Evolutionary conservation across 164 flowering plant species (phyloP).

Genomic region (Paratinospora sagittata): DNA sequence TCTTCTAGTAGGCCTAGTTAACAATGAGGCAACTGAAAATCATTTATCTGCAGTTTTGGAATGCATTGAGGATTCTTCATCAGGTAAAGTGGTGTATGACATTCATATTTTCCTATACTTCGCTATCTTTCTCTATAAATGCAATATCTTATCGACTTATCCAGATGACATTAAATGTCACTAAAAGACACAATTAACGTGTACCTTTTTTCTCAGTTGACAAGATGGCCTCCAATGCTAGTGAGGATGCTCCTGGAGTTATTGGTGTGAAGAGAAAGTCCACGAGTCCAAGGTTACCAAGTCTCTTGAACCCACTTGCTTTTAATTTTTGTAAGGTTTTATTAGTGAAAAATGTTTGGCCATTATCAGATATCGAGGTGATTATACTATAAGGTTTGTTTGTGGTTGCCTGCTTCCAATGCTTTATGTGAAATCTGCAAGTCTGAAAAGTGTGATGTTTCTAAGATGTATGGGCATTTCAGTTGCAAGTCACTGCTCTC

Average conservation of each 20-base stretch:
- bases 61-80: slow-evolving; percentile 19
- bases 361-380: background rate
- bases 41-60: slow-evolving; percentile 20
- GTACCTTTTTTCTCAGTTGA: slow-evolving; percentile 33
- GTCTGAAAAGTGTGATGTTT: no score
- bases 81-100: slow-evolving; percentile 28
- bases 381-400: no score
- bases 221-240: slow-evolving; percentile 18
- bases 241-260: slow-evolving; percentile 20
- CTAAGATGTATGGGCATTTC: no score
- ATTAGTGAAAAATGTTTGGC: background rate
- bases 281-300: slow-evolving; percentile 35
- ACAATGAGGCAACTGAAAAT: slow-evolving; percentile 20
- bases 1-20: slow-evolving; percentile 26
- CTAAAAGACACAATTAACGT: background rate
- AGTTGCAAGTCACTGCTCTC: no score
- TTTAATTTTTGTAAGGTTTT: background rate
- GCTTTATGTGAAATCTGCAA: no score
- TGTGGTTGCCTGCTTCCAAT: no score
- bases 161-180: background rate
- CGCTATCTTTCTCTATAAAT: background rate
- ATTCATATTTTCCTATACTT: slow-evolving; percentile 4
- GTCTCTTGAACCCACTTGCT: background rate
- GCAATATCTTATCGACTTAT: background rate
- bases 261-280: slow-evolving; percentile 47